Percentiles rank a stretch among this genome's conserved stretches.
These are phyloP conservation scores for Podospora didyma DNA, from an alignment of 495 filamentous ascomycete genomes.

Conservation along the genomic window DNA sequence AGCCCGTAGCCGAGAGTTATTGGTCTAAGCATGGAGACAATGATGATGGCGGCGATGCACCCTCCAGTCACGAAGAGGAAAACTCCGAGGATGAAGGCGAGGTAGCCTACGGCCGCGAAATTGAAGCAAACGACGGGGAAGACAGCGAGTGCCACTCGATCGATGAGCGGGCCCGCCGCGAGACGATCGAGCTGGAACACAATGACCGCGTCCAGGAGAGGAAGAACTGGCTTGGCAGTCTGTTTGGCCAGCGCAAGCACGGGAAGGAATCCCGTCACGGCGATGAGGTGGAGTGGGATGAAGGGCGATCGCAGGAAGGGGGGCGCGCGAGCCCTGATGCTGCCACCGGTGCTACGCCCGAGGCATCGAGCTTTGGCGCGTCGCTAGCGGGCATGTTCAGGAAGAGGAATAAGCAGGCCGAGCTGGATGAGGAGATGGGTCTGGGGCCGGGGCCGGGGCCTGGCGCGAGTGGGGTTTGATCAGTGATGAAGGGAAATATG, in stretches of 20 bases:
- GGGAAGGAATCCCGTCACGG: background rate
- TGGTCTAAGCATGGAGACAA: background rate
- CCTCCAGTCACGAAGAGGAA: background rate
- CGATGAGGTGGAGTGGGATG: background rate
- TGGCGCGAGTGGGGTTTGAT: no score
- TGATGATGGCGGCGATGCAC: background rate
- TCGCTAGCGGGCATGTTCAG: background rate
- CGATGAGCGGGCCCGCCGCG: background rate
- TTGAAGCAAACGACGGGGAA: background rate
- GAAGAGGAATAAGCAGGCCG: background rate
- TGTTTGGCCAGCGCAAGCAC: background rate
- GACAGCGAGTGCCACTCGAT: background rate
- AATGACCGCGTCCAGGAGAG: background rate
- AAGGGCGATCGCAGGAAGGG: background rate
- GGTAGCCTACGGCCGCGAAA: no score
- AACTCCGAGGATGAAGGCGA: background rate
- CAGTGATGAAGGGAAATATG: no score
- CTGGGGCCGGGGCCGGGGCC: background rate
- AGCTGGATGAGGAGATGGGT: background rate
- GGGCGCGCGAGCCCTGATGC: background rate
- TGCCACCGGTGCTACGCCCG: no score
- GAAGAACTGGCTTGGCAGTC: constrained; percentile 1
- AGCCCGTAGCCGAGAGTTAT: background rate
- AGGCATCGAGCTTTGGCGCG: background rate
- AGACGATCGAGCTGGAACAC: background rate